These are phyloP conservation scores for Allium fistulosum DNA, from an alignment of 106 monocot species.

Conservation along the genomic window DNA sequence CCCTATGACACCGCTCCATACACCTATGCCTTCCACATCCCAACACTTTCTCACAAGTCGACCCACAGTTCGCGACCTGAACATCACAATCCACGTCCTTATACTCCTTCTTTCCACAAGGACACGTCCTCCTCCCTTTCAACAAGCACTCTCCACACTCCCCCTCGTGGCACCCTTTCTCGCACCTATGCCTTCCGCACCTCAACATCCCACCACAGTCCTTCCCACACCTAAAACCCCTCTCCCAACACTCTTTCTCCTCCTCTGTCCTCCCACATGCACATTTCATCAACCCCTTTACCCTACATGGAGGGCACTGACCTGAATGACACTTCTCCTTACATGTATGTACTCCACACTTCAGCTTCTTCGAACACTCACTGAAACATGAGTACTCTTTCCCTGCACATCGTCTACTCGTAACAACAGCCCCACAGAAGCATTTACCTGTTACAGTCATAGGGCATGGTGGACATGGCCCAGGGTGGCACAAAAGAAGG, in stretches of 20 bases:
- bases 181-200: slow-evolving; percentile 74
- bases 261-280: slow-evolving; percentile 50
- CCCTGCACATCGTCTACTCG: slow-evolving; percentile 60
- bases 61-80: slow-evolving; percentile 63
- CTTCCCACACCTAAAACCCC: slow-evolving; percentile 52
- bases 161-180: slow-evolving; percentile 74
- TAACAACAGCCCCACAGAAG: slow-evolving; percentile 64
- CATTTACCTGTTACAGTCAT: slow-evolving; percentile 44
- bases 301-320: slow-evolving; percentile 61
- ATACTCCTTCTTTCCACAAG: slow-evolving; percentile 81
- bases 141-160: slow-evolving; percentile 69
- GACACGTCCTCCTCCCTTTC: slow-evolving; percentile 75
- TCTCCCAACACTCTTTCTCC: slow-evolving; percentile 49
- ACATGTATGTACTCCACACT: slow-evolving; percentile 61
- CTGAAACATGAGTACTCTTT: slow-evolving; percentile 59
- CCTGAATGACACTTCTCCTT: slow-evolving; percentile 56
- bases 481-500: slow-evolving; percentile 95
- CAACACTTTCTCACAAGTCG: slow-evolving; percentile 73
- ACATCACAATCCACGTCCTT: slow-evolving; percentile 52
- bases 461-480: slow-evolving; percentile 92
- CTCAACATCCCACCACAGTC: slow-evolving; percentile 38
- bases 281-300: slow-evolving; percentile 38
- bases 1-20: slow-evolving; percentile 85
- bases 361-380: slow-evolving; percentile 28
- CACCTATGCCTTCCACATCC: slow-evolving; percentile 65